Evolutionary conservation across 164 flowering plant species (phyloP).

Genomic region (Aristolochia californica): DNA sequence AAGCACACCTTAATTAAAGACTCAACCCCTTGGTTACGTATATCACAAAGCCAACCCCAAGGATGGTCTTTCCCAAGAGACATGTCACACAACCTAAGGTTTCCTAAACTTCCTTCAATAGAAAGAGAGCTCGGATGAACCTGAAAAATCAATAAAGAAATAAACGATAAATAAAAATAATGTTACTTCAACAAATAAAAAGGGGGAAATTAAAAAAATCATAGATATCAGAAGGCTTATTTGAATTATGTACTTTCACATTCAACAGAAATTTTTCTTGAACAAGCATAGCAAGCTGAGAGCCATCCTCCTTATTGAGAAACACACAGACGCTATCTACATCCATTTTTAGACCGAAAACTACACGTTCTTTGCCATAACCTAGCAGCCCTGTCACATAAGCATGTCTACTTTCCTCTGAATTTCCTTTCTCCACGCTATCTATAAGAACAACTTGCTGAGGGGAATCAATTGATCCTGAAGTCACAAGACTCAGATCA

Average conservation of each 20-base stretch:
- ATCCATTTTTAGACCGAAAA: slow-evolving; percentile 73
- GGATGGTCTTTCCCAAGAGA: slow-evolving; percentile 62
- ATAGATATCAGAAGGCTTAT: background rate
- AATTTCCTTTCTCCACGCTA: slow-evolving; percentile 29
- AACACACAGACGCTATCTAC: slow-evolving; percentile 75
- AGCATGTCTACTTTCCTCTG: slow-evolving; percentile 41
- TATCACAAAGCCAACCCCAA: slow-evolving; percentile 97
- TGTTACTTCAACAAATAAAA: background rate
- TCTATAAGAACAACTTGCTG: slow-evolving; percentile 13
- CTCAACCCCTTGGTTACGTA: slow-evolving; percentile 78
- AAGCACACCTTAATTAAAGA: slow-evolving; percentile 74
- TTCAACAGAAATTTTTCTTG: slow-evolving; percentile 86
- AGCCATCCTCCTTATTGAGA: slow-evolving; percentile 93
- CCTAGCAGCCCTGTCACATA: slow-evolving; percentile 83
- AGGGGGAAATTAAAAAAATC: background rate
- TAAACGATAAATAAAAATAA: background rate
- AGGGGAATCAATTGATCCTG: slow-evolving; percentile 11
- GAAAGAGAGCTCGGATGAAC: slow-evolving; percentile 87
- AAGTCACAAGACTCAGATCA: slow-evolving; percentile 40
- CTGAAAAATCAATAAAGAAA: slow-evolving; percentile 23
- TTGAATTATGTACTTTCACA: slow-evolving; percentile 44
- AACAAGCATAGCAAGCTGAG: slow-evolving; percentile 90
- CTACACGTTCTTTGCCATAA: slow-evolving; percentile 85
- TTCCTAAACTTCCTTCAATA: slow-evolving; percentile 86
- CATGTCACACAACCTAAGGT: slow-evolving; percentile 78